Evolutionary conservation across 2,329 filamentous ascomycete species (phyloP).

Genomic region (Calonectria hawksworthii): DNA sequence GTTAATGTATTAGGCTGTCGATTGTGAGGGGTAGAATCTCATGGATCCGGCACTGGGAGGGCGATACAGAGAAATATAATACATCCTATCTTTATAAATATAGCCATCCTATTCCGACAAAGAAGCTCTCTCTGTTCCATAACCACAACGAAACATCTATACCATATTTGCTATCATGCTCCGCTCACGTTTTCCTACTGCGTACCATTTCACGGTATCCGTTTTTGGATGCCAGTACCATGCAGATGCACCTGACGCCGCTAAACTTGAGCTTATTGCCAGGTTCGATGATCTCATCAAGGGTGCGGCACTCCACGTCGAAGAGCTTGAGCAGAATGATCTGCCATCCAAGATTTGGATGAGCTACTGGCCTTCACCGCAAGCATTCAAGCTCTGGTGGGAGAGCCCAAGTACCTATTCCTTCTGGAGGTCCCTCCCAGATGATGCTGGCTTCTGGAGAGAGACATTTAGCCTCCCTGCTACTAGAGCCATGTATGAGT

Average conservation of each 20-base stretch:
- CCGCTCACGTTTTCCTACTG: conserved; percentile 11
- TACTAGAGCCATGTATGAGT: conserved; percentile 23
- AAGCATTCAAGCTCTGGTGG: conserved; percentile 17
- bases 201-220: conserved; percentile 17
- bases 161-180: neutral
- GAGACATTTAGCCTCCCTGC: conserved; percentile 22
- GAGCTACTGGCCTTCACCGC: conserved; percentile 18
- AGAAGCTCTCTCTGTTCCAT: neutral
- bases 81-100: neutral
- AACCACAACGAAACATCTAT: too few species aligned
- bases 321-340: conserved; percentile 20
- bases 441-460: conserved; percentile 31
- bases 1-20: neutral
- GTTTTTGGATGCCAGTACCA: conserved; percentile 20
- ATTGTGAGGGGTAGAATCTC: neutral
- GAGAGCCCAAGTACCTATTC: neutral
- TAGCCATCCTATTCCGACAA: neutral
- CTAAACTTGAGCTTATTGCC: conserved; percentile 8
- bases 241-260: neutral
- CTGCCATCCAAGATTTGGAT: conserved; percentile 17
- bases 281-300: conserved; percentile 9
- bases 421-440: conserved; percentile 23
- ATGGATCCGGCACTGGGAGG: neutral
- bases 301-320: conserved; percentile 7
- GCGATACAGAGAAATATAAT: neutral